Percentiles rank a stretch among this genome's conserved stretches.
phyloP scores from a whole-genome alignment of 73 alveolate species.

The Paramecium pentaurelia region DNA sequence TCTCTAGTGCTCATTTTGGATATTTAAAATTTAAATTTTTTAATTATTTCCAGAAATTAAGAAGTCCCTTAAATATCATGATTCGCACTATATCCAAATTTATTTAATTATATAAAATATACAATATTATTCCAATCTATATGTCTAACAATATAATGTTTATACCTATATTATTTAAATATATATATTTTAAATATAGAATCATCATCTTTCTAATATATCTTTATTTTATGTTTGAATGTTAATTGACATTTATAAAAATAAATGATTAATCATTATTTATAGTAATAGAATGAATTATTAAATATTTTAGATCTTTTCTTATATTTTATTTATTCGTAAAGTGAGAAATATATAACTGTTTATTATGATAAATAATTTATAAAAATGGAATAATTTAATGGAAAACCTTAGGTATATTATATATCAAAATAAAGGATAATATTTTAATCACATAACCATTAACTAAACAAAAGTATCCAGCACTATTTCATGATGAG shows the following conservation, averaged over 20 bases:
- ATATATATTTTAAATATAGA: background rate
- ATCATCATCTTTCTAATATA: background rate
- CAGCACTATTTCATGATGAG: background rate
- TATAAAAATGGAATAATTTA: background rate
- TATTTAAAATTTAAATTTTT: background rate
- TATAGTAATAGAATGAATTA: background rate
- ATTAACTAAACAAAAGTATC: background rate
- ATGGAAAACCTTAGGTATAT: background rate
- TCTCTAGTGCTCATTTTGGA: conserved; percentile 55
- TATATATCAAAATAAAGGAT: background rate
- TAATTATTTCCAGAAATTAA: background rate
- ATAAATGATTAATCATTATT: background rate
- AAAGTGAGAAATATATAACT: background rate
- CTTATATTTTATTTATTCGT: background rate
- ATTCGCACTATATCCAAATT: background rate
- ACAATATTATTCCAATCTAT: background rate
- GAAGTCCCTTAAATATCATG: background rate
- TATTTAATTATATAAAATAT: background rate
- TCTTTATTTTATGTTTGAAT: too few species aligned
- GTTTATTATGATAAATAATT: background rate
- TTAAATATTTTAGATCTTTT: background rate
- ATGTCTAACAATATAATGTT: background rate
- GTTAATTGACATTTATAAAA: background rate
- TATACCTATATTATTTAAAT: too few species aligned
- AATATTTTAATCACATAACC: background rate